A percentile compares a stretch with the other conserved stretches of the same genome.
Evolutionary conservation across 73 alveolate species (phyloP).

Genomic region (Durusdinium trenchii): DNA sequence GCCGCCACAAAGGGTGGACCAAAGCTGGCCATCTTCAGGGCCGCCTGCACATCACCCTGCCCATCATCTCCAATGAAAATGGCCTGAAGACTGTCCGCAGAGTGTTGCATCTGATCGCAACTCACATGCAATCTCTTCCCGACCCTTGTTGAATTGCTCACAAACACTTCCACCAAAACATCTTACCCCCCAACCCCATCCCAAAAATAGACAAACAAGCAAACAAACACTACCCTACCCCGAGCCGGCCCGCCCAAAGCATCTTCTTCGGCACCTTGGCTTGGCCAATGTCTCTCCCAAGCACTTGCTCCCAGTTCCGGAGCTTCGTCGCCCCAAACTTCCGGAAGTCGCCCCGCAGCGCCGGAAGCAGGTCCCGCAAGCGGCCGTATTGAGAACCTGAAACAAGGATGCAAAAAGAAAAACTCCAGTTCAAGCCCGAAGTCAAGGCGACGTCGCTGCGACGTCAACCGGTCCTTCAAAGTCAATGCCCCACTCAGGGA

Average conservation of each 20-base stretch:
- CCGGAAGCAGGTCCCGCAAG: conserved; percentile 80
- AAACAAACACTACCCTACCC: background rate
- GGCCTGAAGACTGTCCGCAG: too few relatives aligned
- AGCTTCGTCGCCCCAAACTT: conserved; percentile 58
- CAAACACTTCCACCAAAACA: background rate
- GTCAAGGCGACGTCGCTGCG: background rate
- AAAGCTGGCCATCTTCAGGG: conserved; percentile 60
- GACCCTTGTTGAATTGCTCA: background rate
- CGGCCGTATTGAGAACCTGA: conserved; percentile 80
- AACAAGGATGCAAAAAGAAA: background rate
- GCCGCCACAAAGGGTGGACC: conserved; percentile 94
- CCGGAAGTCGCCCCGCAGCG: conserved; percentile 90
- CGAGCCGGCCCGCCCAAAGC: background rate
- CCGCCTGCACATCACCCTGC: conserved; percentile 93
- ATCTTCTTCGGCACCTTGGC: background rate
- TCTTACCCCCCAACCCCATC: background rate
- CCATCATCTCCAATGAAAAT: conserved; percentile 79
- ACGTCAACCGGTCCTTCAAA: conserved; percentile 43
- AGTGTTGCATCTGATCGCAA: too few relatives aligned
- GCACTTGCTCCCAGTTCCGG: conserved; percentile 25
- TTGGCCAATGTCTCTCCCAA: conserved; percentile 68
- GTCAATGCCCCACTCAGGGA: conserved; percentile 71
- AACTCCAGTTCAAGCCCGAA: background rate
- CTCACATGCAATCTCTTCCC: too few relatives aligned
- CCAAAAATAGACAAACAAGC: background rate